Conservation (phyloP, 1,284 basidiomycete genomes). For the Ceratobasidium sp. region DNA sequence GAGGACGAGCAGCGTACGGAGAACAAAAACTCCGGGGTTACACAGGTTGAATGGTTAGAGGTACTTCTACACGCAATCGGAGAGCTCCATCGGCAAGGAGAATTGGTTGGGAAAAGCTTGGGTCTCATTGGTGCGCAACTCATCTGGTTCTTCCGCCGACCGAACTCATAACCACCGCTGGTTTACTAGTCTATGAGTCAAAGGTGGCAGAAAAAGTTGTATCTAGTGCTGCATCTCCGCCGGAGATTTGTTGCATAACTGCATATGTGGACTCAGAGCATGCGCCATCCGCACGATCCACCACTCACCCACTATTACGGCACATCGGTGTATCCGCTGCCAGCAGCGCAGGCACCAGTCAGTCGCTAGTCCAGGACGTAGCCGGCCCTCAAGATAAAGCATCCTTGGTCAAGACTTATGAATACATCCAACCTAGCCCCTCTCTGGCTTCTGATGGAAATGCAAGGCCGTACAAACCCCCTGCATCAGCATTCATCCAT, state of each 20-base stretch:
- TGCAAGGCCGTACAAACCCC: not conserved
- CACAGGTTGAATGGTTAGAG: not conserved
- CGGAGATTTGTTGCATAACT: slow-evolving; percentile 16
- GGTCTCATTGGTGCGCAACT: slow-evolving; percentile 27
- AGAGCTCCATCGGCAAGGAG: not conserved
- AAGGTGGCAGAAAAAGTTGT: not conserved
- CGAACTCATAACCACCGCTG: not conserved
- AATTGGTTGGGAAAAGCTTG: slow-evolving; percentile 10
- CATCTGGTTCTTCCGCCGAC: not conserved
- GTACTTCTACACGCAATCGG: not conserved
- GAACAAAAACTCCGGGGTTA: not conserved
- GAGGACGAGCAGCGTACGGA: not conserved
- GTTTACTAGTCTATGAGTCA: slow-evolving; percentile 33
- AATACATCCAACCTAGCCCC: not conserved
- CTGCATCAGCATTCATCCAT: slow-evolving; percentile 11
- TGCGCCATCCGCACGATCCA: not conserved
- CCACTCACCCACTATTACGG: not conserved
- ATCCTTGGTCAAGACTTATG: not conserved
- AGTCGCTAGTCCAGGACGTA: not conserved
- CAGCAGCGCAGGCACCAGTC: not conserved
- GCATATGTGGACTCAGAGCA: slow-evolving; percentile 4
- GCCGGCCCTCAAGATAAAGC: not conserved
- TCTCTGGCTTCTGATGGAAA: not conserved
- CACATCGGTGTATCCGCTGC: not conserved
- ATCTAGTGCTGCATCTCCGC: not conserved